Base-by-base conservation (phyloP, 1,139 yeast genomes). In the Wickerhamomyces sp. region DNA sequence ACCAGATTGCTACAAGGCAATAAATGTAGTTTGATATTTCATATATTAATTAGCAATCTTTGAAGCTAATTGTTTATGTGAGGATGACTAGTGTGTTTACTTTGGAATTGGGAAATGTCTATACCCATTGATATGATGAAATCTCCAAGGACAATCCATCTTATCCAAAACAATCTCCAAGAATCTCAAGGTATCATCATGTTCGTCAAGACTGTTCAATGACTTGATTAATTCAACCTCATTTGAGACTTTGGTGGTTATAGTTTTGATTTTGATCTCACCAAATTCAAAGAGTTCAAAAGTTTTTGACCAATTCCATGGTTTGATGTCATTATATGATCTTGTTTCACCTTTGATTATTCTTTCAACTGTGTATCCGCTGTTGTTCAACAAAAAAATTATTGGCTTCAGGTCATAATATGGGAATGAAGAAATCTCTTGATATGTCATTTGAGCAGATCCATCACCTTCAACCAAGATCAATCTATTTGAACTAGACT, bases 281-380 rank as follows among this genome's bases (percentile, higher is more conserved):
- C 95, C 96, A 63, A 87, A 84, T 14, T 79, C 77, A 42, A 58
- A 58, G 30, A 58, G 50, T 47, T 75, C 72, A 53, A 86, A 73
- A 34, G 87, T 66, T 48, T 77, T 67, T 2, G 83, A 75, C 95
- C 95, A 89, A 53, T 84, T 73, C 96, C 96, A 89, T 36, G 86
- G 82, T 62, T 84, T 80, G 48, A 89, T 84, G 59, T 90, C 96
- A 61, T 90, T 90, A 63, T 89, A 90, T 1, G 76, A 66, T 61
- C 87, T 78, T 31, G 77, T 71, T 34, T 90, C 84, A 4, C 96
- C 96, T 63, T 81, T 79, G 52, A 90, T 86, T 39, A 84, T 79
- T 59, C 96, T 78, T 68, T 90, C 96, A 45, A 90, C 88, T 0
- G 96, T 84, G 66, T 90, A 90, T 0, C 97, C 97, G 49, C 78